Evolutionary conservation across 495 filamentous ascomycete species (phyloP), one percentile per base, ranked within the genome.

Genomic region (Penicillium malachiteum): DNA sequence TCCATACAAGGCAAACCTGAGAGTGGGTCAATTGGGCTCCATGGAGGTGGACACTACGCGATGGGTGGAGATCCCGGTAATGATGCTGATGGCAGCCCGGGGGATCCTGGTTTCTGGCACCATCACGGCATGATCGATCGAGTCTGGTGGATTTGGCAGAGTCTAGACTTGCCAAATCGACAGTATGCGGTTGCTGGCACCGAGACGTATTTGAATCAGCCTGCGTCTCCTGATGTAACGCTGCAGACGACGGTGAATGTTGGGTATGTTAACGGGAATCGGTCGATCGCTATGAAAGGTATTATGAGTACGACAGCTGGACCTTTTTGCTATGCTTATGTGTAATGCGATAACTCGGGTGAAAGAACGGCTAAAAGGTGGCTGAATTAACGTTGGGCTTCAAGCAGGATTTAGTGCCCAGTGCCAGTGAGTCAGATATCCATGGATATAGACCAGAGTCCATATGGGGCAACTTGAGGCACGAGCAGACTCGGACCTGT

Each of bases 121-220:
- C 85, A 88, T 64, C 86, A 91, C 63, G 82, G 78, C 5, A 81
- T 83, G 74, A 80, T 91, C 54, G 88, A 91, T 68, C 81, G 83
- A 38, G 64, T 82, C 5, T 90, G 79, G 73, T 87, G 83, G 79
- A 83, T 84, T 18, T 90, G 87, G 87, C 85, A 90, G 71, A 80
- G 73, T 48, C 62, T 80, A 45, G 79, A 88, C 57, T 64, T 73
- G 14, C 41, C 57, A 44, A 70, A 72, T 21, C 71, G 84, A 9
- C 64, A 60, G 50, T 68, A 74, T 55, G 71, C 69, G 26, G 73
- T 82, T 58, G 70, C 66, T 14, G 83, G 82, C 0, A 87, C 79
- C 32, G 71, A 72, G 14, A 87, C 84, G 7, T 74, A 85, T 59
- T 63, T 77, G 57, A 86, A 87, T 60, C 32, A 59, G 13, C 79